Evolutionary conservation across 106 monocot genomes (phyloP).

Genomic region (Narthecium ossifragum): DNA sequence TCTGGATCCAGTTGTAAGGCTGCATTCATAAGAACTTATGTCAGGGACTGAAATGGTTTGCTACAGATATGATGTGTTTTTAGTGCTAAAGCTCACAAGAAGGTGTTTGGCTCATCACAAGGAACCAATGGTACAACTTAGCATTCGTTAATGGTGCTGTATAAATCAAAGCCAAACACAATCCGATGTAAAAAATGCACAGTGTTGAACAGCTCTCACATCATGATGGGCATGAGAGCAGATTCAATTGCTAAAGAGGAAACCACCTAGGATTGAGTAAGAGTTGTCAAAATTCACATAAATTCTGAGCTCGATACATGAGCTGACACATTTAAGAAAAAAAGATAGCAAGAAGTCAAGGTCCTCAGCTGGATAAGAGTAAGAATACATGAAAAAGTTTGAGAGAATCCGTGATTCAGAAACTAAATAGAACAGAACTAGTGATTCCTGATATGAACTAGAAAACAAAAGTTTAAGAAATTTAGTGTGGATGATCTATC

Average conservation of each 20-base stretch:
- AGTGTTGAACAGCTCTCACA: background rate
- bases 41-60: background rate
- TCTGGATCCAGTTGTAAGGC: conserved; percentile 49
- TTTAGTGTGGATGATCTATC: background rate
- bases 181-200: background rate
- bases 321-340: too few species aligned
- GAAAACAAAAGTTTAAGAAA: background rate
- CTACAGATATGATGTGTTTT: background rate
- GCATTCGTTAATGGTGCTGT: too few species aligned
- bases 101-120: background rate
- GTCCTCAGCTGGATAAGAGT: too few species aligned
- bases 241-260: too few species aligned
- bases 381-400: background rate
- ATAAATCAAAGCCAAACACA: background rate
- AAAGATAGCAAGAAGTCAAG: too few species aligned
- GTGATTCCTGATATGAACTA: background rate
- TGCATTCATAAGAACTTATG: conserved; percentile 11
- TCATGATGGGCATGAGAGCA: too few species aligned
- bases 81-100: background rate
- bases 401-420: background rate
- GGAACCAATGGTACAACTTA: background rate
- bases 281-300: too few species aligned
- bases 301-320: too few species aligned
- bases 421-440: background rate
- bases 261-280: too few species aligned